A percentile compares a stretch with the other conserved stretches of the same genome.
phyloP scores from a whole-genome alignment of 352 stramenopile genomes.

The Phytopythium sindhum region DNA sequence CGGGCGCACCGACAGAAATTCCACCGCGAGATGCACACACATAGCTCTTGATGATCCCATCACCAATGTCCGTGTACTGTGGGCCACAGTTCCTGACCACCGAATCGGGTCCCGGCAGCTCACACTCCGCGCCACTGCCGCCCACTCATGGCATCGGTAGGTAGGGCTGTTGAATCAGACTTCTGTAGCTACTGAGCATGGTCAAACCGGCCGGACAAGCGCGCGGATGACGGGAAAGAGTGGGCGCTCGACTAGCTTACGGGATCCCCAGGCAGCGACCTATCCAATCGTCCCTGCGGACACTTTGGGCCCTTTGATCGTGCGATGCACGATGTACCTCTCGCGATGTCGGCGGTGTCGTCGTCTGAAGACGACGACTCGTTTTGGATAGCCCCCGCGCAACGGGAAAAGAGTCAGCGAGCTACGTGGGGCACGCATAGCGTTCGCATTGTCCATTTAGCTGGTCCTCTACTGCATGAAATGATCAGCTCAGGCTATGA shows the following conservation, averaged over 20 bases:
- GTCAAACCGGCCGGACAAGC: background rate
- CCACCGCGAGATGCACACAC: no score
- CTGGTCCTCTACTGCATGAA: background rate
- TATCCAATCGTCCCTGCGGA: background rate
- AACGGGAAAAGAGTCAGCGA: background rate
- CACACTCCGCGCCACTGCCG: no score
- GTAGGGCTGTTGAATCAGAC: background rate
- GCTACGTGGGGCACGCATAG: no score
- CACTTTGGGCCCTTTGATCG: background rate
- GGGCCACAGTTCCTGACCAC: no score
- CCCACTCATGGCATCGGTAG: no score
- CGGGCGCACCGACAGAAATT: no score
- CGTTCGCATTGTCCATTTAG: background rate
- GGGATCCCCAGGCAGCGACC: background rate
- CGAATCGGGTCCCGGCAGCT: no score
- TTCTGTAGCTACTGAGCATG: no score
- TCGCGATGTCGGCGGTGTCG: no score
- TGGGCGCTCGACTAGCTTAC: background rate
- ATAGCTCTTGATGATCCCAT: background rate
- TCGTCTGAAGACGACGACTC: background rate
- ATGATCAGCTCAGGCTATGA: background rate
- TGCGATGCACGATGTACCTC: no score
- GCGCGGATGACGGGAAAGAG: background rate
- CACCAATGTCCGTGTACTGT: no score
- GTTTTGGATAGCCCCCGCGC: background rate